Evolutionary conservation across 2,329 filamentous ascomycete species (phyloP).

Genomic region (Lachnellula arida): DNA sequence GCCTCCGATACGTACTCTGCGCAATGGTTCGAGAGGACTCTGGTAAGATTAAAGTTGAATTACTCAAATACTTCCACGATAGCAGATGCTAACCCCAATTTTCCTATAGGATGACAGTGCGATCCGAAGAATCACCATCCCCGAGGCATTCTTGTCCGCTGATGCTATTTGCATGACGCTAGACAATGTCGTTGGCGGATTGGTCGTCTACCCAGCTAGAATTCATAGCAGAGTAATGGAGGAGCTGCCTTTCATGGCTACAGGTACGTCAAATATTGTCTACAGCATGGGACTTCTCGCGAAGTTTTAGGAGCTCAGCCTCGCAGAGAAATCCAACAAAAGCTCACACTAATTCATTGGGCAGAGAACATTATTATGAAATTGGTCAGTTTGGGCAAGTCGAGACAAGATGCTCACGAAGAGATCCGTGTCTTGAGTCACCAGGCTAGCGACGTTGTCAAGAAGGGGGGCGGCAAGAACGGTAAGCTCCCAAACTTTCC

Average conservation of each 20-base stretch:
- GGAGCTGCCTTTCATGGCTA: conserved; percentile 85
- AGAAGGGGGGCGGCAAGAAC: conserved; percentile 69
- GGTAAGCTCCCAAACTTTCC: conserved; percentile 30
- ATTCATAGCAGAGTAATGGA: conserved; percentile 64
- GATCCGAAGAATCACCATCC: conserved; percentile 58
- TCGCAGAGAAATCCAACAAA: too few relatives aligned
- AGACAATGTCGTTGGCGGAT: conserved; percentile 54
- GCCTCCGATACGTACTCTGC: conserved; percentile 58
- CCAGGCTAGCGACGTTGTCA: conserved; percentile 68
- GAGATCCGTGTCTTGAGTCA: conserved; percentile 78
- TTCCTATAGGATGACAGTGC: conserved; percentile 53
- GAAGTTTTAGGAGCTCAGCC: too few relatives aligned
- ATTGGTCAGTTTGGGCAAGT: conserved; percentile 64
- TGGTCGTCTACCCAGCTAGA: conserved; percentile 70
- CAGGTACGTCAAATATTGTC: conserved; percentile 49
- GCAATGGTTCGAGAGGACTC: conserved; percentile 62
- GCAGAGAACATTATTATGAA: conserved; percentile 53
- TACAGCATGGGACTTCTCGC: too few relatives aligned
- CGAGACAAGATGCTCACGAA: conserved; percentile 80
- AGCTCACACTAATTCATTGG: too few relatives aligned
- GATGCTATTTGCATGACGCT: conserved; percentile 63
- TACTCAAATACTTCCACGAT: neutral
- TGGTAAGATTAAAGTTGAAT: conserved; percentile 38
- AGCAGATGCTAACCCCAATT: too few relatives aligned
- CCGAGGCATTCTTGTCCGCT: conserved; percentile 63